Base-by-base conservation (phyloP, 371 early-diverging fungal species). In the Circinella minor region DNA sequence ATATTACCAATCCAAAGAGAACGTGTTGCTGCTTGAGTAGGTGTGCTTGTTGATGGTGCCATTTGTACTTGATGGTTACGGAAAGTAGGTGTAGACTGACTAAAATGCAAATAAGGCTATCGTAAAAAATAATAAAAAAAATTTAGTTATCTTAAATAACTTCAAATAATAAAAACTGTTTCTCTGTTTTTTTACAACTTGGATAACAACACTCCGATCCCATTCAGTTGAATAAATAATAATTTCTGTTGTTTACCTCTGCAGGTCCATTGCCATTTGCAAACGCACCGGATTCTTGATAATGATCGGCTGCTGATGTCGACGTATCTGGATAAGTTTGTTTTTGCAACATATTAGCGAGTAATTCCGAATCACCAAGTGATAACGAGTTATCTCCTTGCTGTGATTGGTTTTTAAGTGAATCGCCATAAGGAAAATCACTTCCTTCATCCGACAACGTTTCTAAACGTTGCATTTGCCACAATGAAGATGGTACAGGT, bases 1-100 rank as follows among this genome's bases (percentile, higher is more conserved):
- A 97, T 87, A 73, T 97, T 98, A 49, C 98, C 97, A 64, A 98
- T 93, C 97, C 98, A 98, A 18, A 98, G 87, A 8, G 96, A 95
- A 3, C 97, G 91, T 36, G 96, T 90, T 1, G 91, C 90, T 18
- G 78, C 71, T 63, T 86, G 85, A 11, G 77, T 66, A 15, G 78
- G 83, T 36, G 75, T 60, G 55, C 76, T 72, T 9, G 72, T 70
- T n/a, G 72, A 67, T 17, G 71, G 63, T 20, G 64, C 64, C 67
- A 73, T 67, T 34, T 72, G 63, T 0, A 67, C 65, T 57, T 71
- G 67, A 27, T 63, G 70, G 9, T 65, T 69, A 37, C 73, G 69
- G 71, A 74, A 71, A 4, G 77, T 79, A 37, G 79, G 84, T 36
- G 77, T 81, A 1, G 80, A 83, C 65, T 79, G 79, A 65, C 76